Evolutionary conservation across 2,329 filamentous ascomycete species (phyloP), one percentile per base, ranked within the genome.

Genomic region (Gnomoniopsis smithogilvyi): DNA sequence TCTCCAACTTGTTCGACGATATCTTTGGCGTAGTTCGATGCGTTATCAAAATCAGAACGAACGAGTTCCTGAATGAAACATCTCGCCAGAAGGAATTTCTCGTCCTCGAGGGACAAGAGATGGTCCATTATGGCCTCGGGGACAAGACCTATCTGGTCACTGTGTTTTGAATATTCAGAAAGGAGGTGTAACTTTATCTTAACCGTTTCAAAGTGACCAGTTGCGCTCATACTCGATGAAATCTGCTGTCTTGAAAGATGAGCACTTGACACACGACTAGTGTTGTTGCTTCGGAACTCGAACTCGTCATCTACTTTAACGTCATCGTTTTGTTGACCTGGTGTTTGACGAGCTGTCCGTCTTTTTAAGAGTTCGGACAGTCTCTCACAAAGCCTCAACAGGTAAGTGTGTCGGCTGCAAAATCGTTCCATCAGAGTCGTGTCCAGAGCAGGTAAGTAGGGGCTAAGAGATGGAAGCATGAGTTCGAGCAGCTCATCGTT

Each of bases 291-390:
- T 64, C 88, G 84, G 0, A 85, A 85, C 45, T 84, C 82, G 56
- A 88, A 86, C 2, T 83, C 82, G 14, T 80, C 78, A 65, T 92
- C 89, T 6, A 92, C 67, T 57, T 91, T 87, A 85, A 90, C 88
- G 6, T 78, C 68, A 64, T 88, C 84, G 2, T 74, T 64, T 11
- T 78, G 73, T 3, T 76, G 67, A 10, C 65, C 64, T 1, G 70
- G 71, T 0, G 68, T 68, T 51, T 74, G 73, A 26, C 70, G 70
- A 6, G 63, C 55, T 10, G 67, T 61, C 51, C 69, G 71, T 17
- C 74, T 70, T 49, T 66, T 68, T 49, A 74, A 65, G 34, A 65
- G 65, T 22, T 61, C 64, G 2, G 70, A 78, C 2, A 83, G 59
- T 12, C 72, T 75, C 2, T 71, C 67, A 15, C 83, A 68, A 3